Conservation (phyloP, 2,329 filamentous ascomycete species). For the Ophiosphaerella herpotricha region DNA sequence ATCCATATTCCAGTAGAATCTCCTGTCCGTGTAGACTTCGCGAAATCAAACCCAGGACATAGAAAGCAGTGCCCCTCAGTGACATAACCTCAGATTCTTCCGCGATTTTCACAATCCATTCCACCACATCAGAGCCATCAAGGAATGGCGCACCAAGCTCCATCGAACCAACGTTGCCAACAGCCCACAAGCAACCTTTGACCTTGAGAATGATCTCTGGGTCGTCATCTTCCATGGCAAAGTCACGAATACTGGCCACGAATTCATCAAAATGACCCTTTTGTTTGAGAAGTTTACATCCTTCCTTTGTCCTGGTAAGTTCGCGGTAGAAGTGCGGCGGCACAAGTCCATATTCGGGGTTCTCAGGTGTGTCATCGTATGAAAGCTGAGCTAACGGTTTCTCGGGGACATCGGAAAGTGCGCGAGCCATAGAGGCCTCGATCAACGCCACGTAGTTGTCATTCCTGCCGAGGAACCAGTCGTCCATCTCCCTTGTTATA, state of each 20-base stretch:
- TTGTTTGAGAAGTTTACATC: constrained; percentile 83
- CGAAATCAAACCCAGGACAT: constrained; percentile 90
- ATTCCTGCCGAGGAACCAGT: constrained; percentile 97
- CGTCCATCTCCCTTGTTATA: constrained; percentile 99
- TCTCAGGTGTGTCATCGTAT: constrained; percentile 53
- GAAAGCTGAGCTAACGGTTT: constrained; percentile 56
- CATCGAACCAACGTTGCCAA: constrained; percentile 98
- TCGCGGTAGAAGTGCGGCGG: constrained; percentile 99
- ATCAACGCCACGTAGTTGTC: constrained; percentile 94
- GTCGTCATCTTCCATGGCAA: constrained; percentile 83
- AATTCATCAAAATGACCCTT: constrained; percentile 98
- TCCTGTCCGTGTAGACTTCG: constrained; percentile 89
- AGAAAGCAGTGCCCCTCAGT: constrained; percentile 92
- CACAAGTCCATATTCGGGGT: constrained; percentile 63
- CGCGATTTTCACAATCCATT: constrained; percentile 85
- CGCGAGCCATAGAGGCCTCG: constrained; percentile 89
- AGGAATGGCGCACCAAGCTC: constrained; percentile 93
- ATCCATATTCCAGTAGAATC: constrained; percentile 85
- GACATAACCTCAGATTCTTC: constrained; percentile 89
- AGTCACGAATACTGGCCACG: constrained; percentile 82
- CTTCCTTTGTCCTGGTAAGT: constrained; percentile 87
- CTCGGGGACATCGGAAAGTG: constrained; percentile 68
- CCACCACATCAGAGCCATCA: constrained; percentile 85
- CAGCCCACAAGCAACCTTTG: constrained; percentile 96
- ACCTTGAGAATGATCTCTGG: constrained; percentile 86